Percentiles rank a stretch among this genome's conserved stretches.
These are phyloP conservation scores for Helotiales sp. DNA, from an alignment of 2,329 filamentous ascomycete genomes.

Conservation along the genomic window DNA sequence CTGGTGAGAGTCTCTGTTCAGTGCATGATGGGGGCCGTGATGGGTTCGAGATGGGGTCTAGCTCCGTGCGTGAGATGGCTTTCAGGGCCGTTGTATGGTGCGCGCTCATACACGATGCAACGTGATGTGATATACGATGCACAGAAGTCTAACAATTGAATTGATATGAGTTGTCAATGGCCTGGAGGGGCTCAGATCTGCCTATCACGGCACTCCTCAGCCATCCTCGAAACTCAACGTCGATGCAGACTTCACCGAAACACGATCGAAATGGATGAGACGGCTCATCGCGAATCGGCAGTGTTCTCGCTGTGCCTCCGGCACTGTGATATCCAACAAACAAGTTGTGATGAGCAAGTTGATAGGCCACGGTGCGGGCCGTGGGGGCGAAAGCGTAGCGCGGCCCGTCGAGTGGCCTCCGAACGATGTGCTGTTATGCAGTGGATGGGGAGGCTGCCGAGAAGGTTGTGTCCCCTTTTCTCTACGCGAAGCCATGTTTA, in stretches of 20 bases:
- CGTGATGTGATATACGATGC: background rate
- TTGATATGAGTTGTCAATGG: background rate
- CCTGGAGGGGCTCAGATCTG: background rate
- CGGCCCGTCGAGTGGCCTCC: background rate
- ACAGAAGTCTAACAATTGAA: background rate
- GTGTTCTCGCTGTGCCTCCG: background rate
- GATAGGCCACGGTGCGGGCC: background rate
- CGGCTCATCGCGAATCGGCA: slow-evolving; percentile 1
- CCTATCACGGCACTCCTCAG: background rate
- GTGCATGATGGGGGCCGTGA: background rate
- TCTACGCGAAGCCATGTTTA: background rate
- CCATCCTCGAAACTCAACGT: too few relatives aligned
- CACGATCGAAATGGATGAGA: background rate
- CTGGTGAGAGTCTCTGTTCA: background rate
- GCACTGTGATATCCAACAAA: slow-evolving; percentile 1
- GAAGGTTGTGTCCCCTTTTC: background rate
- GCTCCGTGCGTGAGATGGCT: background rate
- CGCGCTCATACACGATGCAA: background rate
- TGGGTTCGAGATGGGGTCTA: background rate
- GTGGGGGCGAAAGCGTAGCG: background rate
- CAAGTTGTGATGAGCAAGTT: background rate
- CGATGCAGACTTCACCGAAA: too few relatives aligned
- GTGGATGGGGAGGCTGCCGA: background rate
- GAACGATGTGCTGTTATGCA: background rate
- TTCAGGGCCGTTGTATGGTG: background rate